A percentile compares a stretch with the other conserved stretches of the same genome.
These are phyloP conservation scores for Colletotrichum eleusines DNA, from an alignment of 2,329 filamentous ascomycete species.

Conservation along the genomic window DNA sequence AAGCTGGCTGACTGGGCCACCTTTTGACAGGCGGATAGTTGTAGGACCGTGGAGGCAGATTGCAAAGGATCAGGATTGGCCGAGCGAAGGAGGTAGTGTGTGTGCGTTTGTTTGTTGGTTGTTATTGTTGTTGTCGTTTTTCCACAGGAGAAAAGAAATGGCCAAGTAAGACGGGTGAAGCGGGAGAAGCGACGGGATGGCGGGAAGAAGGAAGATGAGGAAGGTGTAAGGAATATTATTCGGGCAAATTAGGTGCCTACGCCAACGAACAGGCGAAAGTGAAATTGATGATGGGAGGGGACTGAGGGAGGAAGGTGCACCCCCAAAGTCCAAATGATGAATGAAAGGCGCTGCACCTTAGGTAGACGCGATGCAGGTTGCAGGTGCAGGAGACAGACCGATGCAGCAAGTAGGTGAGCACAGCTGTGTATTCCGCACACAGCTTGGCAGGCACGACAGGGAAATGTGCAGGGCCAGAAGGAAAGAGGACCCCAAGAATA, in stretches of 20 bases:
- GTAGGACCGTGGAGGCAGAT: slow-evolving; percentile 2
- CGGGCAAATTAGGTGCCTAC: slow-evolving; percentile 22
- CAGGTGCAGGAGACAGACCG: slow-evolving; percentile 18
- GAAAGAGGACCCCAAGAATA: background rate
- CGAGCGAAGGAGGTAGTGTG: background rate
- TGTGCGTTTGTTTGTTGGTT: background rate
- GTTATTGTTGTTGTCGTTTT: background rate
- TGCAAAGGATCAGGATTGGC: background rate
- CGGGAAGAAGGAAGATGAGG: slow-evolving; percentile 3
- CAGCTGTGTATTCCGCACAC: slow-evolving; percentile 4
- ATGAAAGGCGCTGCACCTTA: background rate
- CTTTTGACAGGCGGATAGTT: slow-evolving; percentile 7
- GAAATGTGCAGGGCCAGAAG: background rate
- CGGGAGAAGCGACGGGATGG: slow-evolving; percentile 1
- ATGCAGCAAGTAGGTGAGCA: background rate
- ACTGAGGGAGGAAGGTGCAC: slow-evolving; percentile 12
- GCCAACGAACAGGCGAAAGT: slow-evolving; percentile 21
- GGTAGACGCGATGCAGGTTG: slow-evolving; percentile 28
- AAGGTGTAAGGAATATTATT: background rate
- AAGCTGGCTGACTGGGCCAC: slow-evolving; percentile 21
- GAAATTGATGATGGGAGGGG: slow-evolving; percentile 12
- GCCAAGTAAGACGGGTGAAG: slow-evolving; percentile 2
- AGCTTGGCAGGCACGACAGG: background rate
- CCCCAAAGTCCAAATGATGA: background rate
- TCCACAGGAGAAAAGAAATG: slow-evolving; percentile 5